These are phyloP conservation scores for Aspergillus transmontanensis DNA, from an alignment of 2,329 filamentous ascomycete genomes.

Conservation along the genomic window DNA sequence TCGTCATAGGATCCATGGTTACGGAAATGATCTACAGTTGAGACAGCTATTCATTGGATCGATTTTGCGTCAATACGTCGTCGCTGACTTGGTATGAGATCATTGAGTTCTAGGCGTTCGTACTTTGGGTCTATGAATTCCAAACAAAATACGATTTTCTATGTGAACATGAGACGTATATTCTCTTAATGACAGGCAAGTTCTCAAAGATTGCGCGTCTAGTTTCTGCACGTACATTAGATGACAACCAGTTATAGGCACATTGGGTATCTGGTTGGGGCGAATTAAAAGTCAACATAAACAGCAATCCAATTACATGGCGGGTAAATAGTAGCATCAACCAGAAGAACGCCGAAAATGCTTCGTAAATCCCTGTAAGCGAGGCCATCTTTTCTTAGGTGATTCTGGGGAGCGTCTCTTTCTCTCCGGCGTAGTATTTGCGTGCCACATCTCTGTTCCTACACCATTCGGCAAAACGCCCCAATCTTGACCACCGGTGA, in stretches of 20 bases:
- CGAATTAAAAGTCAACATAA: not conserved
- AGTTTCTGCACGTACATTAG: not conserved
- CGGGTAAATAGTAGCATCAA: not conserved
- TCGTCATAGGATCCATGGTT: not conserved
- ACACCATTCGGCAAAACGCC: not conserved
- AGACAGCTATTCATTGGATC: not conserved
- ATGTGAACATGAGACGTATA: not conserved
- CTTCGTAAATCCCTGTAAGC: not conserved
- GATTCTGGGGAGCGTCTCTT: not conserved
- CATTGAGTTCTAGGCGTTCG: not conserved
- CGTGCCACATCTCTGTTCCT: not conserved
- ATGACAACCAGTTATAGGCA: not conserved
- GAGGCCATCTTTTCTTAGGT: not conserved
- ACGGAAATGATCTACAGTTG: not conserved
- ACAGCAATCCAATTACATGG: not conserved
- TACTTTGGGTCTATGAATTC: too few species aligned
- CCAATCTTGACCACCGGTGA: not conserved
- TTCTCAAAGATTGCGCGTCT: not conserved
- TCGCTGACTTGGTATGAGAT: not conserved
- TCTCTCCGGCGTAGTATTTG: not conserved
- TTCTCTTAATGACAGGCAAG: not conserved
- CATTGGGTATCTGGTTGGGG: not conserved
- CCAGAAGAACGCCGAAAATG: slow-evolving; percentile 2
- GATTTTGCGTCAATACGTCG: not conserved
- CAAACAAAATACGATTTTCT: not conserved